phyloP scores from a whole-genome alignment of 768 basidiomycete species.

The Mrakia gelida region DNA sequence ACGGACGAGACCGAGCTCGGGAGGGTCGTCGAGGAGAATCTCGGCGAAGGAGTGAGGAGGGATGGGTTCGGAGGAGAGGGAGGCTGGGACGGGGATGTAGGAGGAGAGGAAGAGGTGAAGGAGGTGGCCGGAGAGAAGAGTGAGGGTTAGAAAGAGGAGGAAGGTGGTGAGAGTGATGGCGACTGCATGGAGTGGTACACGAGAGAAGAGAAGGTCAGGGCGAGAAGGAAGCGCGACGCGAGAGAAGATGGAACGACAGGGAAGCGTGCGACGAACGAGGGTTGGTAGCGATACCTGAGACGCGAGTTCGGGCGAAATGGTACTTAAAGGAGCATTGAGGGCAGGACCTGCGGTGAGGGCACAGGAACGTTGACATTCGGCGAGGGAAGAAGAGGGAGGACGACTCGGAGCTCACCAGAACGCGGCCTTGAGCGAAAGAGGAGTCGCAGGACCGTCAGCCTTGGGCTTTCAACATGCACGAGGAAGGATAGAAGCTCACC shows the following conservation, averaged over 20 bases:
- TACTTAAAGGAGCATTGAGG: constrained; percentile 23
- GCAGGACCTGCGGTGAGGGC: neutral
- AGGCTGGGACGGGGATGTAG: constrained; percentile 1
- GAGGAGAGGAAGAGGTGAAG: constrained; percentile 6
- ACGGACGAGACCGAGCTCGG: constrained; percentile 5
- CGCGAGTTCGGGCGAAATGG: constrained; percentile 22
- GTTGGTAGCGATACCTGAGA: constrained; percentile 26
- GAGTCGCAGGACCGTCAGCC: neutral
- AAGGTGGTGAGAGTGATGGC: neutral
- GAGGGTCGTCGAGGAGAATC: constrained; percentile 15
- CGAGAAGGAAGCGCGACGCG: too few species aligned
- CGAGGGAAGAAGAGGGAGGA: neutral
- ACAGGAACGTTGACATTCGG: neutral
- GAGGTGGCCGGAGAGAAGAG: constrained; percentile 14
- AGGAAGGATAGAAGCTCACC: neutral
- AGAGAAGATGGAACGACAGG: too few species aligned
- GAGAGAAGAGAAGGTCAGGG: neutral
- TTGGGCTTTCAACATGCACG: too few species aligned
- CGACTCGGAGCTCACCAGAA: neutral
- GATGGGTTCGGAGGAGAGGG: neutral
- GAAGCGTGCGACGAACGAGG: constrained; percentile 10
- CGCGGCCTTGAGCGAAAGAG: neutral
- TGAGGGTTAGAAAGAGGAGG: constrained; percentile 14
- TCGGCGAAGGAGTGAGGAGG: constrained; percentile 3
- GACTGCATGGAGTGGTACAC: neutral